Evolutionary conservation across 75 land plant species (phyloP).

Genomic region (Selaginella moellendorffii): DNA sequence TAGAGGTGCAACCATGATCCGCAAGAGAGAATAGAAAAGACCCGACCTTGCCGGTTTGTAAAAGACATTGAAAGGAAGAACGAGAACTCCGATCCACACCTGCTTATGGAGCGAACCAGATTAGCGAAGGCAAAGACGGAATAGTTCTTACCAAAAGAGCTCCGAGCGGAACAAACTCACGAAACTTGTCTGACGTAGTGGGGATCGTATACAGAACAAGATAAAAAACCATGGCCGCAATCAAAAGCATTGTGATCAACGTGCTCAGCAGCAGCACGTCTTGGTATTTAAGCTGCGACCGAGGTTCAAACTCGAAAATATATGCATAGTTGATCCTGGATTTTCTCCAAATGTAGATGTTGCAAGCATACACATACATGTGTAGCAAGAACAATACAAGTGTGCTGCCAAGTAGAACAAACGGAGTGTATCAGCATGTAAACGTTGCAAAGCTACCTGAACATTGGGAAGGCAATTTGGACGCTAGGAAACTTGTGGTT

Average conservation of each 20-base stretch:
- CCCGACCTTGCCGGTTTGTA: constrained; percentile 13
- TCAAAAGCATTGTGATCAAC: constrained; percentile 17
- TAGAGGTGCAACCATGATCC: constrained; percentile 13
- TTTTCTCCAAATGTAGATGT: constrained; percentile 29
- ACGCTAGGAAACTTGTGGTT: not conserved
- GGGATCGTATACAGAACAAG: constrained; percentile 19
- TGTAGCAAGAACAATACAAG: constrained; percentile 24
- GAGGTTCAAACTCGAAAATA: constrained; percentile 32
- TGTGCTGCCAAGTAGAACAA: constrained; percentile 14
- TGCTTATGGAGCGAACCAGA: not conserved
- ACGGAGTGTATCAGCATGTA: too few species aligned
- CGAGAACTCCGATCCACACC: not conserved
- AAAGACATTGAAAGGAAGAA: constrained; percentile 18
- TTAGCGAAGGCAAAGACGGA: too few species aligned
- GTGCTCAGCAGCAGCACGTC: constrained; percentile 30
- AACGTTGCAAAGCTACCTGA: too few species aligned
- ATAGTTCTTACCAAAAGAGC: not conserved
- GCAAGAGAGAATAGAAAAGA: constrained; percentile 12
- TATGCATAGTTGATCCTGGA: constrained; percentile 28
- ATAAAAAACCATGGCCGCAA: constrained; percentile 19
- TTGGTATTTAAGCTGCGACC: constrained; percentile 16
- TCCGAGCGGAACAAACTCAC: not conserved
- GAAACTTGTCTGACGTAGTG: not conserved
- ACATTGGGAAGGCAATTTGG: constrained; percentile 10
- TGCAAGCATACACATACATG: constrained; percentile 35